Conservation (phyloP, 2,329 filamentous ascomycete species). For the Ophiostoma australiae region DNA sequence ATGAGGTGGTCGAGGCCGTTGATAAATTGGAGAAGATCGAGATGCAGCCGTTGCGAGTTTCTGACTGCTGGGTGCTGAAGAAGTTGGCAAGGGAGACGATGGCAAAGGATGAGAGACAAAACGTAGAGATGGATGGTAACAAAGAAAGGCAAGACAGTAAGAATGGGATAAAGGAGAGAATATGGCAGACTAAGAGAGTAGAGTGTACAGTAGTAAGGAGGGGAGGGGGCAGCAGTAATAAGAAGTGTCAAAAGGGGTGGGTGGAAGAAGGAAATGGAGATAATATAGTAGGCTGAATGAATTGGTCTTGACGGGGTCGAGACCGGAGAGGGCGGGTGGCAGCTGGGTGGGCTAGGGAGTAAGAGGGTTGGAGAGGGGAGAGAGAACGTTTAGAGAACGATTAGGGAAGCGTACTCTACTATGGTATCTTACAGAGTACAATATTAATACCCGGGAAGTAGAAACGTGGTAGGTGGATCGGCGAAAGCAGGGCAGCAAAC, state of each 20-base stretch:
- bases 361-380: background rate
- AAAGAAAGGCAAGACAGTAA: background rate
- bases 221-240: conserved; percentile 8
- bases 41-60: background rate
- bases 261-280: conserved; percentile 10
- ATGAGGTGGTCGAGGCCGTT: background rate
- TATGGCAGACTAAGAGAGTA: background rate
- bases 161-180: background rate
- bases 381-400: background rate
- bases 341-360: background rate
- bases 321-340: conserved; percentile 19
- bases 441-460: too few relatives aligned
- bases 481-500: conserved; percentile 20
- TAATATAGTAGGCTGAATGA: background rate
- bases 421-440: background rate
- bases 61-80: background rate
- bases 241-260: conserved; percentile 14
- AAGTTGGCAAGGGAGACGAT: background rate
- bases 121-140: background rate
- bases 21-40: background rate
- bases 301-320: conserved; percentile 13
- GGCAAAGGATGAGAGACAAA: background rate
- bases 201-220: background rate
- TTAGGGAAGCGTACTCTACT: background rate
- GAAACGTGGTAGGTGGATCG: conserved; percentile 25